Percentiles rank a stretch among this genome's conserved stretches.
Conservation (phyloP, 345 rosid genomes). For the Anacardium occidentale region DNA sequence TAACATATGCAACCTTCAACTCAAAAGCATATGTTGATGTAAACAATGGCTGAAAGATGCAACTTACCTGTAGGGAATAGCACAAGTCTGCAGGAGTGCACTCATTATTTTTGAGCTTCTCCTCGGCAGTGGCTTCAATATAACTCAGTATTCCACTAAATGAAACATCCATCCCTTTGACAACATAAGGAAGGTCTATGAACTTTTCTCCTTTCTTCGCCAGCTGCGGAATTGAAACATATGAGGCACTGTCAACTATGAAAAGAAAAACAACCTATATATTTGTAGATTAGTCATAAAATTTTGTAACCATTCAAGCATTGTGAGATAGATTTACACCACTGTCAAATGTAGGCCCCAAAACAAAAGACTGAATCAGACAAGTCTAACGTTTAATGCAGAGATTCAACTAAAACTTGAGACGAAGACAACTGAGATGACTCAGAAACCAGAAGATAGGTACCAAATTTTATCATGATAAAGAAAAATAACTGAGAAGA, state of each 20-base stretch:
- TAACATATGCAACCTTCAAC: background rate
- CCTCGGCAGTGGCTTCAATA: constrained; percentile 76
- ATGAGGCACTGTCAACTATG: background rate
- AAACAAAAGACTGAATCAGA: background rate
- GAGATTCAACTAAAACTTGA: background rate
- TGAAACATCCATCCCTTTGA: constrained; percentile 98
- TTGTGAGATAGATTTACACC: background rate
- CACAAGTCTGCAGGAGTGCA: constrained; percentile 95
- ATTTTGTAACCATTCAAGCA: background rate
- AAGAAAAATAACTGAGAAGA: background rate
- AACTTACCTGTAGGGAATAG: constrained; percentile 82
- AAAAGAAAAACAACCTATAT: too few species aligned
- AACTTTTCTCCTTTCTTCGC: constrained; percentile 93
- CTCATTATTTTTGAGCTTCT: constrained; percentile 76
- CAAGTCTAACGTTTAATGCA: too few species aligned
- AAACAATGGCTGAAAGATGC: background rate
- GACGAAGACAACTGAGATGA: background rate
- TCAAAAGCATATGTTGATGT: background rate
- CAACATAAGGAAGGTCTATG: constrained; percentile 88
- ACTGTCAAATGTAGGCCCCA: background rate
- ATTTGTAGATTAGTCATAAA: too few species aligned
- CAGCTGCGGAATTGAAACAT: constrained; percentile 44
- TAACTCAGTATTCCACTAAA: constrained; percentile 93
- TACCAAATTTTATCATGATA: background rate
- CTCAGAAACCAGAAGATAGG: background rate